These are phyloP conservation scores for Moesziomyces sp. DNA, from an alignment of 1,284 basidiomycete species.

Conservation along the genomic window DNA sequence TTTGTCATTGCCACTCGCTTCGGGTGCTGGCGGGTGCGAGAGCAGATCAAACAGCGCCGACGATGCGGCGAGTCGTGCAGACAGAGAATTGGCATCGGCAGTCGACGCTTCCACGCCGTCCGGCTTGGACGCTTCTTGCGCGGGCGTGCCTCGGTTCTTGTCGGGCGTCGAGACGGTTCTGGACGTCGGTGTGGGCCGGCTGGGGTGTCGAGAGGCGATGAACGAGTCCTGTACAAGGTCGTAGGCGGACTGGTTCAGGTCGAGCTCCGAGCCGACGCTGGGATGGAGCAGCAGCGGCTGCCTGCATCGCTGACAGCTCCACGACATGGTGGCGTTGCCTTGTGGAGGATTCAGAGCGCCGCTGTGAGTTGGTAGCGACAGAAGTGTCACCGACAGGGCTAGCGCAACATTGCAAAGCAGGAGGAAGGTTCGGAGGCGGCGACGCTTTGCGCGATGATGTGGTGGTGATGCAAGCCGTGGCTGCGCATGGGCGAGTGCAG, in stretches of 20 bases:
- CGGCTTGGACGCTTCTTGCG: neutral
- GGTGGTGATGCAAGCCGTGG: too few relatives aligned
- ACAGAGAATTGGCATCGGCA: slow-evolving; percentile 37
- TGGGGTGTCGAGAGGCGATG: slow-evolving; percentile 18
- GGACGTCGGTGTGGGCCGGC: slow-evolving; percentile 3
- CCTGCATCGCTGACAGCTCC: slow-evolving; percentile 58
- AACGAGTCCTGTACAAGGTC: slow-evolving; percentile 48
- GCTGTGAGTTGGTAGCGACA: too few relatives aligned
- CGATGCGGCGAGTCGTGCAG: slow-evolving; percentile 29
- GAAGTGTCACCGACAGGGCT: too few relatives aligned
- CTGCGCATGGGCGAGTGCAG: too few relatives aligned
- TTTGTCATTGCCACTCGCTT: neutral
- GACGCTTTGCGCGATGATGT: too few relatives aligned
- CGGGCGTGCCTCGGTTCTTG: neutral
- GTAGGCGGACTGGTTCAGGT: slow-evolving; percentile 52
- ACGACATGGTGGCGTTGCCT: slow-evolving; percentile 31
- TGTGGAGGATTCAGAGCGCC: too few relatives aligned
- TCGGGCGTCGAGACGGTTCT: neutral
- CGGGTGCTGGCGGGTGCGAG: slow-evolving; percentile 22
- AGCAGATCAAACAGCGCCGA: slow-evolving; percentile 39
- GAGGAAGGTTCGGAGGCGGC: too few relatives aligned
- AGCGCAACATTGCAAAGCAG: too few relatives aligned
- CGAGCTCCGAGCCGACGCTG: slow-evolving; percentile 41
- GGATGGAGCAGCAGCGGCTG: slow-evolving; percentile 50
- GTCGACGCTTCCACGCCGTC: neutral